Conservation (phyloP, 345 rosid species). For the Brassica rapa region DNA sequence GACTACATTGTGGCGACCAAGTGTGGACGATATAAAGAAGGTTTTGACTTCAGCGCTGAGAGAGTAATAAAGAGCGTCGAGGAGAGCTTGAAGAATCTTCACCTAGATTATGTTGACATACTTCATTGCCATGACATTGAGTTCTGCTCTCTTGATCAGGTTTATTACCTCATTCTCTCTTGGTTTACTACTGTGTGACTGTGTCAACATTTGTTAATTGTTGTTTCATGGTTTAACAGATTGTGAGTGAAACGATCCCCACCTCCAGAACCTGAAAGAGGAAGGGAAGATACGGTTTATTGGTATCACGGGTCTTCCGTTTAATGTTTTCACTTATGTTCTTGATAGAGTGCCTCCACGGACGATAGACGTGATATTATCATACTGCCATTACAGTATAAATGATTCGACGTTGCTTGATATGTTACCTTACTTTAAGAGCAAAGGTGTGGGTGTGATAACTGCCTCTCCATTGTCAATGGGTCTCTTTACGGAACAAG, state of each 20-base stretch:
- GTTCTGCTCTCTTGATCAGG: constrained; percentile 89
- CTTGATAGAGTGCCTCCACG: constrained; percentile 85
- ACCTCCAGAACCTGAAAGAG: constrained; percentile 82
- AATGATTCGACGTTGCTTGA: constrained; percentile 75
- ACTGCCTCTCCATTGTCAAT: constrained; percentile 88
- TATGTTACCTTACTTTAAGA: constrained; percentile 80
- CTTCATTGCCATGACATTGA: constrained; percentile 90
- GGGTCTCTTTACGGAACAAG: constrained; percentile 87
- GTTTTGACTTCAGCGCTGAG: constrained; percentile 92
- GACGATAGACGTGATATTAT: constrained; percentile 72
- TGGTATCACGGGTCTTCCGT: constrained; percentile 71
- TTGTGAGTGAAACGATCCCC: constrained; percentile 90
- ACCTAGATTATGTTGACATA: constrained; percentile 88
- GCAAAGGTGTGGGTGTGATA: constrained; percentile 81
- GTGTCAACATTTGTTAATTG: not conserved
- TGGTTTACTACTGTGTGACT: not conserved
- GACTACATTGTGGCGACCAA: constrained; percentile 81
- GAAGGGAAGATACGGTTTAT: constrained; percentile 76
- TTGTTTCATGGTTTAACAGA: constrained; percentile 41
- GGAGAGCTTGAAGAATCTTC: constrained; percentile 79
- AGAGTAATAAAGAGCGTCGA: constrained; percentile 79
- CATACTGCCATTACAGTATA: constrained; percentile 79
- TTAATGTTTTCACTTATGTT: constrained; percentile 63
- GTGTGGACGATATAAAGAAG: constrained; percentile 75
- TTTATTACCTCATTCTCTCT: constrained; percentile 5